Percentiles rank a stretch among this genome's conserved stretches.
phyloP scores from a whole-genome alignment of 225 moss, liverwort and hornwort species.

The Antitrichia curtipendula region DNA sequence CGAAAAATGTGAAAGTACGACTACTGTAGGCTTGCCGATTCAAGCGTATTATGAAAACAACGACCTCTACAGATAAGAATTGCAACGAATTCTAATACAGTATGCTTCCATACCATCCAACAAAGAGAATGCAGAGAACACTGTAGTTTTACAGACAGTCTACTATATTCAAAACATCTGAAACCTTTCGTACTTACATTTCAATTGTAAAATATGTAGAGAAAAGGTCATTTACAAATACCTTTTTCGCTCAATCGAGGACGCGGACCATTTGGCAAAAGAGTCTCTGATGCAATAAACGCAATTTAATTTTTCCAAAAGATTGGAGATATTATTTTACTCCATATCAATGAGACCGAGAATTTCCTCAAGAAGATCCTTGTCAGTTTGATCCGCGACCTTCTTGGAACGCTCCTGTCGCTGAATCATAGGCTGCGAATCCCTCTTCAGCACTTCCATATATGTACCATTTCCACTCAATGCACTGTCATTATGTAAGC shows the following conservation, averaged over 20 bases:
- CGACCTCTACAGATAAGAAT: background rate
- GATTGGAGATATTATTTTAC: background rate
- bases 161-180: background rate
- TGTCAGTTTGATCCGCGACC: background rate
- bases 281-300: background rate
- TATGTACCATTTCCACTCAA: background rate
- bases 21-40: background rate
- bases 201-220: background rate
- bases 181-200: background rate
- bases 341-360: background rate
- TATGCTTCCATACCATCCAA: background rate
- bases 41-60: background rate
- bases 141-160: background rate
- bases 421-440: too few species aligned
- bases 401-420: background rate
- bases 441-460: background rate
- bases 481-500: background rate
- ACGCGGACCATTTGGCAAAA: background rate
- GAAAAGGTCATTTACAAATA: background rate
- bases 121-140: background rate
- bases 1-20: background rate
- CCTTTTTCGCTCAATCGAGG: background rate
- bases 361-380: background rate
- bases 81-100: background rate
- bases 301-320: background rate